Base-by-base conservation (phyloP, 2,329 filamentous ascomycete species). In the Daldinia sp. region DNA sequence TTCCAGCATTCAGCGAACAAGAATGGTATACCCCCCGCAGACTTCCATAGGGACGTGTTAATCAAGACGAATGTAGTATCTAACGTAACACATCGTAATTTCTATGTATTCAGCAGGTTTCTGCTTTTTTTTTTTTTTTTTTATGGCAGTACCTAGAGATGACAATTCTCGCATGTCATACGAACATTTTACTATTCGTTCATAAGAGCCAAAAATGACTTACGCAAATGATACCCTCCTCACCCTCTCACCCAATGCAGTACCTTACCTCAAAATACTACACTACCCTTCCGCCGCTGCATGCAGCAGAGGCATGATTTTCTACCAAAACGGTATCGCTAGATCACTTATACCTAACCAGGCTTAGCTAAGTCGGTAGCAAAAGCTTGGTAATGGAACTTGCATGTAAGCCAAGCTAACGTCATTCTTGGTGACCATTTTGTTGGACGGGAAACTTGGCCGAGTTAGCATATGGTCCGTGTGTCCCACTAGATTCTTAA, bases 391-490 rank as follows among this genome's bases (percentile, higher is more conserved):
- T 64, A 59, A 61, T 65, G 48, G 2, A 41, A 60, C 44, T 58
- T 67, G 55, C 50, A 67, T 70, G 33, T 35, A 65, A 51, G 61
- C 61, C 30, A 66, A 59, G 64, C 60, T 66, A 65, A 72, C 69
- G 69, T 72, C 69, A 72, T 72, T 59, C 46, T 55, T 55, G 54
- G 39, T 65, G 50, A 56, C 59, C 57, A 60, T 56, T 65, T 60
- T 63, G 62, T 57, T 65, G 56, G 56, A 63, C 51, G 46, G 28
- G 42, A 70, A 63, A 42, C 58, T 67, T 63, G 63, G 37, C 46
- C 28, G 26, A 15, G 46, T 63, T 46, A 67, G 54, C 35, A 48
- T 54, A 46, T 58, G 59, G 56, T 18, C 60, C 53, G 56, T 69
- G 48, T 54, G 33, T 23, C 20, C 33, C n/a, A 54, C 33, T 60